A percentile compares a stretch with the other conserved stretches of the same genome.
phyloP scores from a whole-genome alignment of 805 yeast species.

The Candida yuanshanica region DNA sequence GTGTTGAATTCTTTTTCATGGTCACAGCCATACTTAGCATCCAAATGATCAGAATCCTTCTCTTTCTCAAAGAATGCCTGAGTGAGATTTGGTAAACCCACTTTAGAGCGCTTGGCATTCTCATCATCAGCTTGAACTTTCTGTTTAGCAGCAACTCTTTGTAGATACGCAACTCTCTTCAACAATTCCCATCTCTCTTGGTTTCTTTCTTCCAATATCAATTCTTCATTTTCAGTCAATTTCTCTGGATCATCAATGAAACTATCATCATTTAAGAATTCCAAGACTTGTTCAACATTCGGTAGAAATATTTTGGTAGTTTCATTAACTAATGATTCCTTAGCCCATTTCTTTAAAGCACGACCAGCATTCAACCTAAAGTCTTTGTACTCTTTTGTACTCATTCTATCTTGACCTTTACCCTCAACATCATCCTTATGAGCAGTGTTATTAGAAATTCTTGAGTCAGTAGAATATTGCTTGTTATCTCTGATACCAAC shows the following conservation, averaged over 20 bases:
- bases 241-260: slow-evolving; percentile 24
- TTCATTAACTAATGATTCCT: slow-evolving; percentile 32
- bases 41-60: not conserved
- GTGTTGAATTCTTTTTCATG: not conserved
- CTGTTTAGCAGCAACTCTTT: slow-evolving; percentile 54
- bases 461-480: slow-evolving; percentile 71
- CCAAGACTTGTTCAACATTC: slow-evolving; percentile 47
- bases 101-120: slow-evolving; percentile 27
- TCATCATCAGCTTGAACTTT: slow-evolving; percentile 35
- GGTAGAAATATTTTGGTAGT: slow-evolving; percentile 45
- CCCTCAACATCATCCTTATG: slow-evolving; percentile 78
- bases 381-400: slow-evolving; percentile 35
- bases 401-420: slow-evolving; percentile 61
- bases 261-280: slow-evolving; percentile 44
- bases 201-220: slow-evolving; percentile 36
- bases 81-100: slow-evolving; percentile 10
- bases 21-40: not conserved
- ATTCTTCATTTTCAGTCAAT: slow-evolving; percentile 33
- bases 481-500: slow-evolving; percentile 80
- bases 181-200: slow-evolving; percentile 65
- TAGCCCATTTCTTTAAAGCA: slow-evolving; percentile 53
- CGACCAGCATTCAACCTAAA: slow-evolving; percentile 50
- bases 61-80: slow-evolving; percentile 6
- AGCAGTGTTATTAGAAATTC: slow-evolving; percentile 60
- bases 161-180: slow-evolving; percentile 65